These are phyloP conservation scores for Trypanosoma avium DNA, from an alignment of 208 protist genomes.

Conservation along the genomic window DNA sequence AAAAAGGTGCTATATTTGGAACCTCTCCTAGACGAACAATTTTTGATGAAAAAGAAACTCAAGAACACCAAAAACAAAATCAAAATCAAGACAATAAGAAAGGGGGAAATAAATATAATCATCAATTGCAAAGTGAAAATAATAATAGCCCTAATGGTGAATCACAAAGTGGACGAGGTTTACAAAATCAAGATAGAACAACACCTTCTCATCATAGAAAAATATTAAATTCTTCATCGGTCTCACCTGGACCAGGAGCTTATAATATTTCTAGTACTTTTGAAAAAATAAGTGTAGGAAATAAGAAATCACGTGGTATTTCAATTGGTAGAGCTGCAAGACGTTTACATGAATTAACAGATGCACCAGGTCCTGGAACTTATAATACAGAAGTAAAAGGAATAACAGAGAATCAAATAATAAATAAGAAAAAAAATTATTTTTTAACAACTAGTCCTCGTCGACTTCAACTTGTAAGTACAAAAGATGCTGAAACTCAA, in stretches of 20 bases:
- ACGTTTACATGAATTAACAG: constrained; percentile 1
- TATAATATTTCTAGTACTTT: constrained; percentile 56
- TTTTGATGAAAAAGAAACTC: constrained; percentile 19
- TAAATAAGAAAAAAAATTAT: constrained; percentile 11
- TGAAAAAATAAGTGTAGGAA: constrained; percentile 25
- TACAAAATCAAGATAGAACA: background rate
- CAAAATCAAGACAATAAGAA: no score
- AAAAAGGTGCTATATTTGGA: constrained; percentile 40
- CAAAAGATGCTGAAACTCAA: background rate
- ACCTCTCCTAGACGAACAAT: constrained; percentile 34
- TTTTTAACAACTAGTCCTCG: constrained; percentile 22
- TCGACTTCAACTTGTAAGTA: constrained; percentile 2
- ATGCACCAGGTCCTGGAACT: constrained; percentile 28
- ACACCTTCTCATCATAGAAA: constrained; percentile 1
- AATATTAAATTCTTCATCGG: background rate
- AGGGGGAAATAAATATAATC: background rate
- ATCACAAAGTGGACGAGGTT: background rate
- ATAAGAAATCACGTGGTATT: constrained; percentile 3
- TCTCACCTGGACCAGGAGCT: constrained; percentile 53
- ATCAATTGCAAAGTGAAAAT: background rate
- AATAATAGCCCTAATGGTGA: background rate
- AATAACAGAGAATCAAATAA: background rate
- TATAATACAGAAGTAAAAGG: constrained; percentile 14
- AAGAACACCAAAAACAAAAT: background rate
- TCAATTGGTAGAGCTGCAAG: constrained; percentile 17